Conservation (phyloP, 1,284 basidiomycete species). For the Serendipita sp. region DNA sequence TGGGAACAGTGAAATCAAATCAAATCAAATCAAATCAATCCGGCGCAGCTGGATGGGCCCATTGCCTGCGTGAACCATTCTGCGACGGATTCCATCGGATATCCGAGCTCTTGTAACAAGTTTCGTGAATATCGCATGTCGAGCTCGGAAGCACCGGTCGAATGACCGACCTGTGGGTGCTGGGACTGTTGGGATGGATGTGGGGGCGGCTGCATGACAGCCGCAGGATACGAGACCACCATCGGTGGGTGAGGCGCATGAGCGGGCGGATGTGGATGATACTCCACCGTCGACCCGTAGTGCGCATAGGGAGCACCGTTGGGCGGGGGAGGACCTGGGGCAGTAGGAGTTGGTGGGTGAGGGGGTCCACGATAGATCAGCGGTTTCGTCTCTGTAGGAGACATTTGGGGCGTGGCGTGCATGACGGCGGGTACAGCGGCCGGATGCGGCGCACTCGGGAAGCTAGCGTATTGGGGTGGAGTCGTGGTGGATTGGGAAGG, state of each 20-base stretch:
- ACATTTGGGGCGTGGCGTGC: background rate
- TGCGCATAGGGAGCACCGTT: background rate
- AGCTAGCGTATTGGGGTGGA: background rate
- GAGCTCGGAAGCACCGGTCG: background rate
- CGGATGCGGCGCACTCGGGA: background rate
- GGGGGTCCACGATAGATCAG: background rate
- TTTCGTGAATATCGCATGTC: constrained; percentile 1
- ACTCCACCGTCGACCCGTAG: background rate
- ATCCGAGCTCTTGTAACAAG: background rate
- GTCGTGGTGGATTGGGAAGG: background rate
- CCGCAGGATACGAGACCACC: background rate
- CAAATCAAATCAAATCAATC: background rate
- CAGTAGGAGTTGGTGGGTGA: background rate
- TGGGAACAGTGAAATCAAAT: background rate
- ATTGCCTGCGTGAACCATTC: constrained; percentile 4
- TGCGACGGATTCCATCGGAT: background rate
- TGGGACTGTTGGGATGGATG: background rate
- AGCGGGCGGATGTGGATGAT: background rate
- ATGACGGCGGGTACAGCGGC: background rate
- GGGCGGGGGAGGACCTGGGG: background rate
- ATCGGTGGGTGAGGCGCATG: background rate
- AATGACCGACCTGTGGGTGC: background rate
- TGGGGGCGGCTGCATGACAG: background rate
- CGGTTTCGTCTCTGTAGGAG: constrained; percentile 2
- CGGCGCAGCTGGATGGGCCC: constrained; percentile 2